Base-by-base conservation (phyloP, 768 basidiomycete genomes). In the Strobilomyces dryophilus region DNA sequence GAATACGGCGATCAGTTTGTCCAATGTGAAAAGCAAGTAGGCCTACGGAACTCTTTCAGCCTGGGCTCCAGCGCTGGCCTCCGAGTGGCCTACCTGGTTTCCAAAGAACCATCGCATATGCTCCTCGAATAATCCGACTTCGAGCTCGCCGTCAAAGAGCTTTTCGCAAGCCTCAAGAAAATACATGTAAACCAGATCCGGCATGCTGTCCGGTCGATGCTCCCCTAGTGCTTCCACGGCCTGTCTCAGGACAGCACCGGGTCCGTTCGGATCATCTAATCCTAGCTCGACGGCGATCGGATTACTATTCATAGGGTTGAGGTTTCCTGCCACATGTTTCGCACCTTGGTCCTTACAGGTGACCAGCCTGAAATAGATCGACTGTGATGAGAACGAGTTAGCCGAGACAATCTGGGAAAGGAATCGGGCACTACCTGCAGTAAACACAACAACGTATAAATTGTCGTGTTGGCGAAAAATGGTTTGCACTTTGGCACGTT, bases 61-160 rank as follows among this genome's bases (percentile, higher is more conserved):
- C 18, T 8, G 2, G 14, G 17, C 29, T 51, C 27, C 10, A 5
- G 18, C 40, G 11, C 40, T 31, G 18, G 10, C 27, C 36, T 39
- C 35, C 15, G n/a, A 5, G 15, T 39, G 45, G 49, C 77, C 57
- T 69, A 88, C 88, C 80, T 85, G 87, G 55, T 84, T 92, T 31
- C 91, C 89, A 73, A 92, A 94, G 73, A 95, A 89, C 82, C 92
- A 91, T 58, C 97, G 76, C 83, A 98, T 84, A 64, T 92, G 91
- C 67, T 98, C 97, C 69, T 98, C 95, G 62, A 94, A 98, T 20
- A 85, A 83, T n/a, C 79, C 73, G 65, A 87, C 89, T 68, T 98
- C 97, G 54, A 98, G 77, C 65, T 98, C 95, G 56, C 82, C 87
- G 62, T 93, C 93, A 66, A 98, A 98, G 39, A 95, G 70, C 76